Conservation (phyloP, 345 rosid species). For the Clausena lansium region DNA sequence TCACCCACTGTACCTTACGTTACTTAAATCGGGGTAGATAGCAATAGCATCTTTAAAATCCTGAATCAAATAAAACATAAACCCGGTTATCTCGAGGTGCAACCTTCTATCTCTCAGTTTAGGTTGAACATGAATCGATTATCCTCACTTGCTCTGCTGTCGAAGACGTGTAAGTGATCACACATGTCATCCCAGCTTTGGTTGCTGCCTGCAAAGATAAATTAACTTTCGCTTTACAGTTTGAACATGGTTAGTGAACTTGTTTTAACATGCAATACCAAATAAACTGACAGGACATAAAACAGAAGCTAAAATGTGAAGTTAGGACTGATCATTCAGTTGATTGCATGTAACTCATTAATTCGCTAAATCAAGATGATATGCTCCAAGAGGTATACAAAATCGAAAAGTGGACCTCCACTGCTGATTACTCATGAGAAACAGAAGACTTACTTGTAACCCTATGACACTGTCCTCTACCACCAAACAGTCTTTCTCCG, state of each 20-base stretch:
- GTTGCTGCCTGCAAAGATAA: conserved; percentile 69
- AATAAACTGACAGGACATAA: neutral
- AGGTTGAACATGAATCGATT: neutral
- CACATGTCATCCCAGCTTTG: conserved; percentile 85
- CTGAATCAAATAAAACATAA: conserved; percentile 32
- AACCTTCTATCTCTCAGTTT: neutral
- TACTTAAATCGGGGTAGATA: conserved; percentile 73
- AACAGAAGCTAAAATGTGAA: neutral
- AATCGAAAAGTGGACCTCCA: neutral
- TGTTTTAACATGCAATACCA: neutral
- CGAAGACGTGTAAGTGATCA: conserved; percentile 80
- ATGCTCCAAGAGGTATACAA: neutral
- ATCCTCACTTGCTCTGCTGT: conserved; percentile 78
- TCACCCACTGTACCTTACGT: conserved; percentile 46
- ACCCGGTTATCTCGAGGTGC: conserved; percentile 5
- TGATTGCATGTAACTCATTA: neutral
- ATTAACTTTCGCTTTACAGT: neutral
- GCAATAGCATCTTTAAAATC: conserved; percentile 80
- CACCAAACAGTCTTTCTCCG: conserved; percentile 76
- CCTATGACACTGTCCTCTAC: conserved; percentile 97
- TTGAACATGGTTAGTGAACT: neutral
- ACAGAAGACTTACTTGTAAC: conserved; percentile 47
- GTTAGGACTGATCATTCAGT: neutral
- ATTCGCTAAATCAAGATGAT: neutral
- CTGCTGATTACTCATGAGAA: neutral